Conservation (phyloP, 1,139 yeast genomes). For the Suhomyces bokatorum region DNA sequence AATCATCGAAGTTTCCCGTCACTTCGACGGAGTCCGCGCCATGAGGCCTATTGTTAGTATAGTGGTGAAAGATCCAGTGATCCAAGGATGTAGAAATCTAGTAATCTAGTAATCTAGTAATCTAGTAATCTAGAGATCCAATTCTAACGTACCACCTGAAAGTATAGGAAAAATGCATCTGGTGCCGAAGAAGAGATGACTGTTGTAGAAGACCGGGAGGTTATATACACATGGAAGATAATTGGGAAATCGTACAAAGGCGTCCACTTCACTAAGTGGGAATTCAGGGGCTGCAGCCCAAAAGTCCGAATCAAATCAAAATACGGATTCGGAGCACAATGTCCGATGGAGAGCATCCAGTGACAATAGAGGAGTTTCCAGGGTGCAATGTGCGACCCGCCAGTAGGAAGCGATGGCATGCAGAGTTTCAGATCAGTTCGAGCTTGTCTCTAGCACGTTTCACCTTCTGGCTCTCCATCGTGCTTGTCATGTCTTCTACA, state of each 20-base stretch:
- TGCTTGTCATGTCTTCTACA: too few relatives aligned
- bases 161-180: slow-evolving; percentile 9
- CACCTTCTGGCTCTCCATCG: too few relatives aligned
- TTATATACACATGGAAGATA: neutral
- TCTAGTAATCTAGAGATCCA: too few relatives aligned
- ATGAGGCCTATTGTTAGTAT: slow-evolving; percentile 12
- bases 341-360: neutral
- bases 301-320: slow-evolving; percentile 1
- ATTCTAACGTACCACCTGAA: slow-evolving; percentile 4
- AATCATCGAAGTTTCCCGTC: slow-evolving; percentile 46
- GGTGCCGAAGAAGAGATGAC: neutral
- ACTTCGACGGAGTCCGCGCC: slow-evolving; percentile 26
- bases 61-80: neutral
- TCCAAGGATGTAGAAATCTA: too few relatives aligned
- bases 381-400: too few relatives aligned
- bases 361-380: too few relatives aligned
- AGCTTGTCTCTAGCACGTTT: too few relatives aligned
- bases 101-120: too few relatives aligned
- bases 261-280: neutral
- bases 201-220: neutral
- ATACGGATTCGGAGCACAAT: neutral
- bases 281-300: slow-evolving; percentile 2
- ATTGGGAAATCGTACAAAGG: too few relatives aligned
- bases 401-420: too few relatives aligned
- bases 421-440: too few relatives aligned